Evolutionary conservation across 2,329 filamentous ascomycete genomes (phyloP), one percentile per base, ranked within the genome.

Genomic region (Penicillium sp.): DNA sequence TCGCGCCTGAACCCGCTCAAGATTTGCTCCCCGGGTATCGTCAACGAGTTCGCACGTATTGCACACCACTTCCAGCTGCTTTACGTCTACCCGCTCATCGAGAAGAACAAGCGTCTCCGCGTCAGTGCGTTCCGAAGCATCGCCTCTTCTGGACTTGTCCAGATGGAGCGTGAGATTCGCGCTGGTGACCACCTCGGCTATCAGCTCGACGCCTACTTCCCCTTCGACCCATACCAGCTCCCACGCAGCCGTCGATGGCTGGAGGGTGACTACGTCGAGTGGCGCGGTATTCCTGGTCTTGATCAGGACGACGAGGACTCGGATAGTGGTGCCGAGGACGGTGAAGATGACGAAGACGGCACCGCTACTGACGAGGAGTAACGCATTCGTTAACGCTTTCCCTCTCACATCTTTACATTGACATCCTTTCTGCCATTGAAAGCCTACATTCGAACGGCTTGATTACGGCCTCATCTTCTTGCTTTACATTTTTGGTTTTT

Each of bases 141-240:
- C 24, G 70, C 76, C 5, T 73, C 75, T 28, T 70, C 76, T 9
- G 71, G 75, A 55, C 80, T 80, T 61, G 76, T 71, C 55, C 76
- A 79, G 17, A 75, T 81, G 4, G 82, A 85, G 58, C 84, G 87
- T 51, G 85, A 88, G 68, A 86, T 82, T 58, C 81, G 71, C 63
- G 81, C 76, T 61, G 79, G 88, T 58, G 90, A 91, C 61, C 92
- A 97, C 68, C 88, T 89, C 65, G 90, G 88, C 72, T 89, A 94
- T 72, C 90, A 97, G 76, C 85, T 99, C 1, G 93, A 98, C 69
- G 91, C 93, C 0, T 97, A 96, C 76, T 99, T 98, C 73, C 95
- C 95, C 0, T 99, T 99, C 72, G 95, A 99, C 74, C 96, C 96
- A 2, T 99, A 98, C 76, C 90, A 94, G 72, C 82, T 99, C 54